Evolutionary conservation across 257 asterid genomes (phyloP).

Genomic region (Nicotiana otophora): DNA sequence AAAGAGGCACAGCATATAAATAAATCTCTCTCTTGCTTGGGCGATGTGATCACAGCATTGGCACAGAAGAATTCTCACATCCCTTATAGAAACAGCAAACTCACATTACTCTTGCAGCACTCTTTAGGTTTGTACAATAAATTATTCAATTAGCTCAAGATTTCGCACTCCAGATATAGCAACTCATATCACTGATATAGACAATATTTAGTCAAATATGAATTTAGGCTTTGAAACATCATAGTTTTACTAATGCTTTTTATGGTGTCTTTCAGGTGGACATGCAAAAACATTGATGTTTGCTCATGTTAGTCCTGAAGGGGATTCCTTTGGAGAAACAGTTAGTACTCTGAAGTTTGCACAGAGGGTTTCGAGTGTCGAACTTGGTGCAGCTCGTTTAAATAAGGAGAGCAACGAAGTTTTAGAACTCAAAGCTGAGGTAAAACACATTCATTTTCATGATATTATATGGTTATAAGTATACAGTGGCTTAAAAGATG

Average conservation of each 20-base stretch:
- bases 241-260: conserved; percentile 7
- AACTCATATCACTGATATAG: background rate
- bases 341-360: conserved; percentile 82
- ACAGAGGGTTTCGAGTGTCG: conserved; percentile 80
- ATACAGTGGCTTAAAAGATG: background rate
- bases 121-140: conserved; percentile 52
- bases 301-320: conserved; percentile 80
- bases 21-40: conserved; percentile 79
- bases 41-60: conserved; percentile 79
- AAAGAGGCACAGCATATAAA: conserved; percentile 70
- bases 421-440: conserved; percentile 79
- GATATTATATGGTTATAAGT: background rate
- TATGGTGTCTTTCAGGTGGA: conserved; percentile 52
- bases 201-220: background rate
- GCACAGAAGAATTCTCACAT: conserved; percentile 79
- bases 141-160: background rate
- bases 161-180: background rate
- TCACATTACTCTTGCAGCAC: conserved; percentile 77
- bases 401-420: conserved; percentile 78
- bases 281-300: conserved; percentile 82
- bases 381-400: conserved; percentile 78
- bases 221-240: background rate
- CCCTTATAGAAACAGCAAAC: conserved; percentile 92
- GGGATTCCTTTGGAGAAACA: conserved; percentile 75
- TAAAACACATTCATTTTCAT: conserved; percentile 12